These are phyloP conservation scores for Eutypella sp. DNA, from an alignment of 2,329 filamentous ascomycete species.

Conservation along the genomic window DNA sequence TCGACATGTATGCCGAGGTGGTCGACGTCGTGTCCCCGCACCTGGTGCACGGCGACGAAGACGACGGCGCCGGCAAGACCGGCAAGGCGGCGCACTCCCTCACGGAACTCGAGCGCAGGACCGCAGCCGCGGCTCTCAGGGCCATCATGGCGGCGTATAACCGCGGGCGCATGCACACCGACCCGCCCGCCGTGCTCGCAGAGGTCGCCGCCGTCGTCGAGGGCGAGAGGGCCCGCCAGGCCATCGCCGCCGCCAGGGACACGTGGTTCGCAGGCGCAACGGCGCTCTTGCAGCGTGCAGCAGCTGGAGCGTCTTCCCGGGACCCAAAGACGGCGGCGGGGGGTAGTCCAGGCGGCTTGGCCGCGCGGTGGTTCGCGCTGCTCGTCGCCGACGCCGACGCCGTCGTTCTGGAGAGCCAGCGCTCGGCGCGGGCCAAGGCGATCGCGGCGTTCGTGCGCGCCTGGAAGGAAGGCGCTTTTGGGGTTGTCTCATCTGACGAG, in stretches of 20 bases:
- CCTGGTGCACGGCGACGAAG: constrained; percentile 29
- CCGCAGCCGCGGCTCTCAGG: constrained; percentile 46
- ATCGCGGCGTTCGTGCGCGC: constrained; percentile 37
- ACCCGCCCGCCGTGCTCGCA: constrained; percentile 33
- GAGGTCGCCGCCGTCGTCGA: constrained; percentile 36
- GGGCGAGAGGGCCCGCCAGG: constrained; percentile 12
- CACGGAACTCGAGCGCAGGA: constrained; percentile 37
- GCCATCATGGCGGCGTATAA: constrained; percentile 47
- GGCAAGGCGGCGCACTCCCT: constrained; percentile 22
- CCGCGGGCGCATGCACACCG: constrained; percentile 31
- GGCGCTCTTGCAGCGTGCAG: constrained; percentile 42
- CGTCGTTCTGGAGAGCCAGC: constrained; percentile 47
- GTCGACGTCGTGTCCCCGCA: constrained; percentile 58
- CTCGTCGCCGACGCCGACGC: constrained; percentile 43
- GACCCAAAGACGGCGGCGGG: constrained; percentile 7
- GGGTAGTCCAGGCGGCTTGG: constrained; percentile 12
- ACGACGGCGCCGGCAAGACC: constrained; percentile 43
- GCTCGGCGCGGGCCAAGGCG: constrained; percentile 42
- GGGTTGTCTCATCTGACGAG: constrained; percentile 14
- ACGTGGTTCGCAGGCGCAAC: constrained; percentile 47
- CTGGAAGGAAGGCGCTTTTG: constrained; percentile 40
- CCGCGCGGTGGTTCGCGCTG: constrained; percentile 38
- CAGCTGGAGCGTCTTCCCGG: constrained; percentile 12
- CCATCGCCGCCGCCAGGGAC: constrained; percentile 41
- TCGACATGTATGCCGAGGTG: constrained; percentile 66